These are phyloP conservation scores for Exidia glandulosa DNA, from an alignment of 768 basidiomycete species.

Conservation along the genomic window DNA sequence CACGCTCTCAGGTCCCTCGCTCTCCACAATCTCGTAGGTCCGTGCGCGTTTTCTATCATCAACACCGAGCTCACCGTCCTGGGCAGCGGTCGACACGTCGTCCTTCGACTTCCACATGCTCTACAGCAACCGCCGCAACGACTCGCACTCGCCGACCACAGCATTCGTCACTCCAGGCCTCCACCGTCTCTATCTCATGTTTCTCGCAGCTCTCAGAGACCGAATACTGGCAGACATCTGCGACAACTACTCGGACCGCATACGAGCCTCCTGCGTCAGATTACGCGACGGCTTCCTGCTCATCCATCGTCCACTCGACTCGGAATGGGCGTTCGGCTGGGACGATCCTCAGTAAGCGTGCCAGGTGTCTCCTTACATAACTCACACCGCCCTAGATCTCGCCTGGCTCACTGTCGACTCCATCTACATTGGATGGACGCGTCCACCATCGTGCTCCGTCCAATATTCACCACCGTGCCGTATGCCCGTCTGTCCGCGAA, in stretches of 20 bases:
- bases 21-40: neutral
- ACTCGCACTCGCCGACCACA: too few relatives aligned
- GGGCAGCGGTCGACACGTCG: neutral
- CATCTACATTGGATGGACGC: neutral
- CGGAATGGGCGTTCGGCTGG: neutral
- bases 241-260: neutral
- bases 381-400: neutral
- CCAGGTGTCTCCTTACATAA: neutral
- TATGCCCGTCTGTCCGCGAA: constrained; percentile 29
- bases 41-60: neutral
- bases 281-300: neutral
- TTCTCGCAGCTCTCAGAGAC: neutral
- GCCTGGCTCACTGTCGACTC: neutral
- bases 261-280: neutral
- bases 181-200: neutral
- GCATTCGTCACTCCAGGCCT: neutral
- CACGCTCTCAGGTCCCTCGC: neutral
- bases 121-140: neutral
- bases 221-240: neutral
- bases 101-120: neutral
- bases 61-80: neutral
- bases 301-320: neutral
- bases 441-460: constrained; percentile 4
- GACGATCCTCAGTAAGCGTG: neutral
- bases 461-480: constrained; percentile 6